Evolutionary conservation across 1,284 basidiomycete genomes (phyloP).

Genomic region (Ustilago hordei): DNA sequence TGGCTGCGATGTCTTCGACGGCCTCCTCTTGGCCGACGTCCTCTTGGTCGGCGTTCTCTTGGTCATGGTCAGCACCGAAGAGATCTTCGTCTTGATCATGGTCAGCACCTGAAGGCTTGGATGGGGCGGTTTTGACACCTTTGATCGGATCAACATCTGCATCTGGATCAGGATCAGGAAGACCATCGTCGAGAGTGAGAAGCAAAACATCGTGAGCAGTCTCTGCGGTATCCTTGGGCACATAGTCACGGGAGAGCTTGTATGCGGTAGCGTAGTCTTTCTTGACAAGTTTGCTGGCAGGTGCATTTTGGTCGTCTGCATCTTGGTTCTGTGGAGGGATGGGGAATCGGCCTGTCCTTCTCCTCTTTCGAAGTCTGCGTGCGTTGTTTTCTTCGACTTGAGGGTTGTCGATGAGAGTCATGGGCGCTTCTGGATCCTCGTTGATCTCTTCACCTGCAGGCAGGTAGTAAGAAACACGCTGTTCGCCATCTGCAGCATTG

Average conservation of each 20-base stretch:
- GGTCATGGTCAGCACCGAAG: slow-evolving; percentile 47
- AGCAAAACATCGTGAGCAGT: slow-evolving; percentile 53
- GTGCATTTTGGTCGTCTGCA: slow-evolving; percentile 14
- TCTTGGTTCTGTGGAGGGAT: slow-evolving; percentile 22
- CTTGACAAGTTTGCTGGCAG: slow-evolving; percentile 29
- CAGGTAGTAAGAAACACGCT: slow-evolving; percentile 64
- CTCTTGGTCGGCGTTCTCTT: slow-evolving; percentile 4
- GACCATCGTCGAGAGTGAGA: slow-evolving; percentile 60
- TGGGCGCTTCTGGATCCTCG: slow-evolving; percentile 42
- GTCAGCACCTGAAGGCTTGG: slow-evolving; percentile 10
- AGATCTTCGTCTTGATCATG: slow-evolving; percentile 51
- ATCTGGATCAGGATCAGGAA: slow-evolving; percentile 58
- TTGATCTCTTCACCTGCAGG: slow-evolving; percentile 57
- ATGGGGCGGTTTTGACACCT: slow-evolving; percentile 29
- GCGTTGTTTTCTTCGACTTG: slow-evolving; percentile 53
- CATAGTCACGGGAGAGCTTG: slow-evolving; percentile 60
- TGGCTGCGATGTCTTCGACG: slow-evolving; percentile 10
- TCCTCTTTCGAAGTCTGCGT: slow-evolving; percentile 54
- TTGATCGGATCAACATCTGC: slow-evolving; percentile 45
- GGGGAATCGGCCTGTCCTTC: slow-evolving; percentile 59
- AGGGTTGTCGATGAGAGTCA: slow-evolving; percentile 38
- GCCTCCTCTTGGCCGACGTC: neutral
- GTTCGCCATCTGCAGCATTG: slow-evolving; percentile 54
- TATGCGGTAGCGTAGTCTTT: slow-evolving; percentile 57
- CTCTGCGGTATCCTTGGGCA: slow-evolving; percentile 53